These are phyloP conservation scores for Ascosphaera acerosa DNA, from an alignment of 2,329 filamentous ascomycete species.

Conservation along the genomic window DNA sequence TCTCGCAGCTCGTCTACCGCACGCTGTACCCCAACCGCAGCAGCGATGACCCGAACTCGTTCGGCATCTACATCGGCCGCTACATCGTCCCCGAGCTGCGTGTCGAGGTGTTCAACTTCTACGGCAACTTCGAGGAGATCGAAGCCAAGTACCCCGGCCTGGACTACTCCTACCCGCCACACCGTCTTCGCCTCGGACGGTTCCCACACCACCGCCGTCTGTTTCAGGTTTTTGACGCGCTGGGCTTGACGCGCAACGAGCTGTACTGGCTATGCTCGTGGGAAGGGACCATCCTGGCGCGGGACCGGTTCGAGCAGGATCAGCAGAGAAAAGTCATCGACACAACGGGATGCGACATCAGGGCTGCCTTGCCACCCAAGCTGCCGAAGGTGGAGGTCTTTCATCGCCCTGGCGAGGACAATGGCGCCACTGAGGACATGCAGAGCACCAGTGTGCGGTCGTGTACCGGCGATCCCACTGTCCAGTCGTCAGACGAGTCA, in stretches of 20 bases:
- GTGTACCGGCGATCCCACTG: too few species aligned
- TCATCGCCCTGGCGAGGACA: too few species aligned
- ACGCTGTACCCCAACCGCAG: constrained; percentile 31
- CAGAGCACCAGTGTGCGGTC: too few species aligned
- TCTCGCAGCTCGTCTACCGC: constrained; percentile 32
- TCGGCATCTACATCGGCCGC: constrained; percentile 32
- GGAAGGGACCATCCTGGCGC: constrained; percentile 24
- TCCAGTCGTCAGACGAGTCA: constrained; percentile 11
- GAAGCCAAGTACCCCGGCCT: constrained; percentile 41
- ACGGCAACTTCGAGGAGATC: constrained; percentile 36
- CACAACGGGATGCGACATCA: constrained; percentile 34
- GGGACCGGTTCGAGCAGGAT: constrained; percentile 25
- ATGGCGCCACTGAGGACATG: too few species aligned
- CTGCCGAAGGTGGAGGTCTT: constrained; percentile 11
- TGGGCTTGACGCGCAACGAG: constrained; percentile 32
- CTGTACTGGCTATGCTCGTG: constrained; percentile 37
- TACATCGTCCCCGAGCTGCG: constrained; percentile 40
- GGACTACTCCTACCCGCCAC: constrained; percentile 35
- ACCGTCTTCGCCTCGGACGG: constrained; percentile 34
- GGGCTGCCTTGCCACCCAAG: constrained; percentile 21
- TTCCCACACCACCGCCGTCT: constrained; percentile 35
- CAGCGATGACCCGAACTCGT: constrained; percentile 30
- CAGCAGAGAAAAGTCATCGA: constrained; percentile 33
- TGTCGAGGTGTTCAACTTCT: constrained; percentile 37
- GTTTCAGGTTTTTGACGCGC: constrained; percentile 34